Evolutionary conservation across 805 yeast species (phyloP).

Genomic region (Saccharomycopsis oosterbeekiorum): DNA sequence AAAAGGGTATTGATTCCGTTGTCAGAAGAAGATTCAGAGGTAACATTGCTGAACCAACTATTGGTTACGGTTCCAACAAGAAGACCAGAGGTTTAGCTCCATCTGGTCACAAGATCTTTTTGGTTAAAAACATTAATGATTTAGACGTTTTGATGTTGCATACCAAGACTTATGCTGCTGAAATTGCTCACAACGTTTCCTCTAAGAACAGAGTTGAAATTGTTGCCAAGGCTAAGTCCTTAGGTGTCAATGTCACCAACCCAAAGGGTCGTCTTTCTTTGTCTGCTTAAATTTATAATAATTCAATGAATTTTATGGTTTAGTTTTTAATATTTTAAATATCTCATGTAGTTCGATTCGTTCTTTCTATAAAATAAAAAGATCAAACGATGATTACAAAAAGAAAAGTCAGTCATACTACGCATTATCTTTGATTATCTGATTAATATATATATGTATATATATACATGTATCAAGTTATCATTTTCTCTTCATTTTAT

Average conservation of each 20-base stretch:
- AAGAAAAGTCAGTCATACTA: no score
- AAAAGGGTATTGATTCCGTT: slow-evolving; percentile 99
- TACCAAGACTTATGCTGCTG: slow-evolving; percentile 99
- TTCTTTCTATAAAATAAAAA: no score
- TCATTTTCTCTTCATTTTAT: no score
- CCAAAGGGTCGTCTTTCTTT: slow-evolving; percentile 97
- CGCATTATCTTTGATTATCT: no score
- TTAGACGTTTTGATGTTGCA: slow-evolving; percentile 93
- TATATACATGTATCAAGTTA: no score
- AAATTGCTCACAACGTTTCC: slow-evolving; percentile 97
- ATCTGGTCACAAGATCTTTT: slow-evolving; percentile 96
- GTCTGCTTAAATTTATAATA: slow-evolving; percentile 62
- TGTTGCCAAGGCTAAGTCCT: slow-evolving; percentile 93
- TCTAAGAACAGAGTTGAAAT: slow-evolving; percentile 97
- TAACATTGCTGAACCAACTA: slow-evolving; percentile 96
- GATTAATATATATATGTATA: no score
- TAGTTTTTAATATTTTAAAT: not conserved
- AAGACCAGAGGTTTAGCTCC: slow-evolving; percentile 93
- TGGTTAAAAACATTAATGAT: slow-evolving; percentile 86
- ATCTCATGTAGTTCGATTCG: not conserved
- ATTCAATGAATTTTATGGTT: slow-evolving; percentile 1
- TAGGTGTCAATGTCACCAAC: slow-evolving; percentile 98
- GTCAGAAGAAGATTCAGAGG: slow-evolving; percentile 99
- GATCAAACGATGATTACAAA: no score
- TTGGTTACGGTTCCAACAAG: slow-evolving; percentile 99